Evolutionary conservation across 345 rosid genomes (phyloP).

Genomic region (Populus simonii): DNA sequence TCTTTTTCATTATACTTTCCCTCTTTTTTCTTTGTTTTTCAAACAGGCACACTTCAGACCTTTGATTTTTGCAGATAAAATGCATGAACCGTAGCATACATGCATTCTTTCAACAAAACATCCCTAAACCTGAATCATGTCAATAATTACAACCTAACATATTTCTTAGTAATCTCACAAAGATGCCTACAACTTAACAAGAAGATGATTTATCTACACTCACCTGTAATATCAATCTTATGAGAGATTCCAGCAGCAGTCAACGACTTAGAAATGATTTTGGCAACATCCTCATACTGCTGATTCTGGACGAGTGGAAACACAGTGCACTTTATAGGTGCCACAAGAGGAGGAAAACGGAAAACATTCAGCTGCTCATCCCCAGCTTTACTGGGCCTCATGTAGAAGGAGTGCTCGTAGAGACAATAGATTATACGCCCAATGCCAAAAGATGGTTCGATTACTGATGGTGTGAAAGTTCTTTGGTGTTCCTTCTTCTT

Average conservation of each 20-base stretch:
- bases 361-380: slow-evolving; percentile 82
- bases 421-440: slow-evolving; percentile 93
- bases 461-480: slow-evolving; percentile 86
- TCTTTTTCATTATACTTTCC: not conserved
- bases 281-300: slow-evolving; percentile 74
- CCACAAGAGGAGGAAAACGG: slow-evolving; percentile 87
- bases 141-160: not conserved
- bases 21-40: not conserved
- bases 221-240: slow-evolving; percentile 92
- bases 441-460: slow-evolving; percentile 93
- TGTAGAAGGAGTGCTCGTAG: slow-evolving; percentile 83
- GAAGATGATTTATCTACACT: not conserved
- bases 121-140: not conserved
- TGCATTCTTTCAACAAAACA: not conserved
- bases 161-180: not conserved
- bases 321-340: slow-evolving; percentile 91
- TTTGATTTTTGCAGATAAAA: not conserved
- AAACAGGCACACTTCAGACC: not conserved
- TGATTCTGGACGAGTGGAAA: slow-evolving; percentile 90
- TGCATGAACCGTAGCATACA: not conserved
- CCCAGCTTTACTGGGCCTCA: slow-evolving; percentile 82
- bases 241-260: slow-evolving; percentile 76
- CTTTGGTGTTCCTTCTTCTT: slow-evolving; percentile 84
- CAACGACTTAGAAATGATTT: slow-evolving; percentile 63
- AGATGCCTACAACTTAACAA: not conserved